Percentiles rank a stretch among this genome's conserved stretches.
Conservation (phyloP, 495 filamentous ascomycete species). For the Delitschia confertaspora region DNA sequence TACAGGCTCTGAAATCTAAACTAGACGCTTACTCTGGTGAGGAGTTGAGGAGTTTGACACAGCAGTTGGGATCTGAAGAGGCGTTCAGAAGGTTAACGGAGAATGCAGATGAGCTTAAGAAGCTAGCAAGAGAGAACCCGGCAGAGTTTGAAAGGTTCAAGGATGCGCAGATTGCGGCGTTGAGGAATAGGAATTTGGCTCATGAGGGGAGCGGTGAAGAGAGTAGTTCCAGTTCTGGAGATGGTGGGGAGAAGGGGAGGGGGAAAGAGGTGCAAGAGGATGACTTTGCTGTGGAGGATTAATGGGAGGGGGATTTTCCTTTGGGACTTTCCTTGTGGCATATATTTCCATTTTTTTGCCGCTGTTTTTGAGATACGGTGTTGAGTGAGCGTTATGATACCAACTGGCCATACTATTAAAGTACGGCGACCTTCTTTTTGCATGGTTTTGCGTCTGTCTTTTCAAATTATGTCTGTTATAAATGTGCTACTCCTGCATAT, state of each 20-base stretch:
- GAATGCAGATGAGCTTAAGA: constrained; percentile 33
- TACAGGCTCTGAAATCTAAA: constrained; percentile 22
- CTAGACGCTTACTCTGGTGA: constrained; percentile 25
- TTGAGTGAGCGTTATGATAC: no score
- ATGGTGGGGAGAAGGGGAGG: neutral
- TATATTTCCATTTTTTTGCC: no score
- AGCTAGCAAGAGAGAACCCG: constrained; percentile 27
- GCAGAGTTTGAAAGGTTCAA: constrained; percentile 23
- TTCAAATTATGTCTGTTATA: no score
- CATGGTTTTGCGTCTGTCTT: no score
- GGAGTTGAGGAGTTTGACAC: constrained; percentile 28
- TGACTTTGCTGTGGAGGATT: constrained; percentile 23
- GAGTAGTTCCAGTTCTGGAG: neutral
- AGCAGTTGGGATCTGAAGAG: constrained; percentile 22
- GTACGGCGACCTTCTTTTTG: no score
- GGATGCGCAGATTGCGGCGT: constrained; percentile 24
- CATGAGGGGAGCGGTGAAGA: neutral
- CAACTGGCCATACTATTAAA: no score
- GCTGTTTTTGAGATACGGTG: no score
- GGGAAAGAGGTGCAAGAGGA: constrained; percentile 4
- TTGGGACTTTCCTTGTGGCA: no score
- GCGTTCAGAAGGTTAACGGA: constrained; percentile 26
- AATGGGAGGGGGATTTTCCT: no score
- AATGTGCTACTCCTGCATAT: no score
- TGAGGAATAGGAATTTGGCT: constrained; percentile 17